Evolutionary conservation across 345 rosid genomes (phyloP).

Genomic region (Hibiscus syriacus): DNA sequence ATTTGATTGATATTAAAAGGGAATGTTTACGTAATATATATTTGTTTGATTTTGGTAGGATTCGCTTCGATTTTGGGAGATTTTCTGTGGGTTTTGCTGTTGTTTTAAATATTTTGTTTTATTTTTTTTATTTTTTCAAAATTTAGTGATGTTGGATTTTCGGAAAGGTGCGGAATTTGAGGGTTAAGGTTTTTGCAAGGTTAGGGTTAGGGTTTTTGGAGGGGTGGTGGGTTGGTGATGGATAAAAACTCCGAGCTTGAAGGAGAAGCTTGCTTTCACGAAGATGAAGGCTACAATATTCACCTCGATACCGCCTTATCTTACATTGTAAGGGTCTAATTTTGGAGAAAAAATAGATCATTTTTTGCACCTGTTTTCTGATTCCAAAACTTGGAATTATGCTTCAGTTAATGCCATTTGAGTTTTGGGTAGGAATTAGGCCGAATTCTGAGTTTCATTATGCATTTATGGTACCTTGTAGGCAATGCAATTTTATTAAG

Average conservation of each 20-base stretch:
- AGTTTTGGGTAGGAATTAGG: conserved; percentile 7
- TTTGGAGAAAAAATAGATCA: neutral
- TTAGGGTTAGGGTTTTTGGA: conserved; percentile 15
- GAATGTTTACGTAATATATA: neutral
- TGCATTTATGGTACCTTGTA: neutral
- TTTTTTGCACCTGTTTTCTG: neutral
- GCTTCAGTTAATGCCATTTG: conserved; percentile 9
- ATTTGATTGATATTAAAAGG: neutral
- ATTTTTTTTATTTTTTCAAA: too few species aligned
- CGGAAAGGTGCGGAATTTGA: conserved; percentile 8
- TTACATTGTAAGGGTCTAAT: conserved; percentile 57
- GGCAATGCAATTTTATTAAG: conserved; percentile 10
- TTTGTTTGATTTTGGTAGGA: neutral
- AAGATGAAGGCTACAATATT: conserved; percentile 29
- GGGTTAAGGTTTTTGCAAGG: conserved; percentile 1
- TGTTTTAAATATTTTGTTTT: neutral
- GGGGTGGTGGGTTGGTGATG: conserved; percentile 22
- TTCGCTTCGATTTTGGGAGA: neutral
- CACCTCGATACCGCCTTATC: conserved; percentile 59
- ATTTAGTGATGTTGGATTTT: conserved; percentile 48
- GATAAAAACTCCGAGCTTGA: conserved; percentile 53
- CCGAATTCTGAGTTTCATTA: conserved; percentile 1
- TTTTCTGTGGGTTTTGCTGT: neutral
- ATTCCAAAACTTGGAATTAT: neutral
- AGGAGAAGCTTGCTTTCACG: conserved; percentile 52